These are phyloP conservation scores for Fistulina hepatica DNA, from an alignment of 1,284 basidiomycete genomes.

Conservation along the genomic window DNA sequence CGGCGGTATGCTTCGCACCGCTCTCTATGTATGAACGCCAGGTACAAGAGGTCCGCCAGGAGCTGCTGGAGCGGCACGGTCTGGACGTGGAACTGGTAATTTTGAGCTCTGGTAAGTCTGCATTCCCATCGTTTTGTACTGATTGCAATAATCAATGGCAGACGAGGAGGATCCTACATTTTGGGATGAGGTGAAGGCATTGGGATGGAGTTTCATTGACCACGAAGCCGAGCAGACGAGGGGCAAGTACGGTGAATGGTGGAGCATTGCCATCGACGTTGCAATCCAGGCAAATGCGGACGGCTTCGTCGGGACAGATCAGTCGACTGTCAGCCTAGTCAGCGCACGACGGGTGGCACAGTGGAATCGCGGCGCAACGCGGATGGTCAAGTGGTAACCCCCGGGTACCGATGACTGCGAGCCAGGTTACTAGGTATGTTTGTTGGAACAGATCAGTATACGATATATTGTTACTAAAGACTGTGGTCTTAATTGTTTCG, in stretches of 20 bases:
- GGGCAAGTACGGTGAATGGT: no score
- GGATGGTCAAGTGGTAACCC: slow-evolving; percentile 13
- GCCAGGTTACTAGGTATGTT: background rate
- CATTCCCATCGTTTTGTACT: slow-evolving; percentile 5
- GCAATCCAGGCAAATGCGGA: slow-evolving; percentile 28
- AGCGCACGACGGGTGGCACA: slow-evolving; percentile 29
- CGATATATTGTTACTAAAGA: no score
- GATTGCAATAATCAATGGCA: slow-evolving; percentile 14
- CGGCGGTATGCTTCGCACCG: slow-evolving; percentile 30
- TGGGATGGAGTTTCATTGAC: slow-evolving; percentile 31
- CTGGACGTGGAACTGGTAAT: slow-evolving; percentile 22
- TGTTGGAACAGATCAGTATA: no score
- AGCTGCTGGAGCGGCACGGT: slow-evolving; percentile 20
- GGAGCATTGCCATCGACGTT: slow-evolving; percentile 29
- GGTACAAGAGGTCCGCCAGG: slow-evolving; percentile 29
- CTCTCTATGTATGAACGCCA: slow-evolving; percentile 28
- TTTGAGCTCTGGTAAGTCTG: slow-evolving; percentile 23
- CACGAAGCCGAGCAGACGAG: slow-evolving; percentile 26
- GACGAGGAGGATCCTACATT: slow-evolving; percentile 32
- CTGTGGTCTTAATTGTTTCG: no score
- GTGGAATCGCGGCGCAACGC: slow-evolving; percentile 24
- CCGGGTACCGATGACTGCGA: slow-evolving; percentile 4
- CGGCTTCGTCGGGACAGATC: slow-evolving; percentile 36
- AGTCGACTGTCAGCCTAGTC: slow-evolving; percentile 33
- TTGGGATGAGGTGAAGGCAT: slow-evolving; percentile 26